Conservation (phyloP, 208 protist species). For the Crithidia fasciculata region DNA sequence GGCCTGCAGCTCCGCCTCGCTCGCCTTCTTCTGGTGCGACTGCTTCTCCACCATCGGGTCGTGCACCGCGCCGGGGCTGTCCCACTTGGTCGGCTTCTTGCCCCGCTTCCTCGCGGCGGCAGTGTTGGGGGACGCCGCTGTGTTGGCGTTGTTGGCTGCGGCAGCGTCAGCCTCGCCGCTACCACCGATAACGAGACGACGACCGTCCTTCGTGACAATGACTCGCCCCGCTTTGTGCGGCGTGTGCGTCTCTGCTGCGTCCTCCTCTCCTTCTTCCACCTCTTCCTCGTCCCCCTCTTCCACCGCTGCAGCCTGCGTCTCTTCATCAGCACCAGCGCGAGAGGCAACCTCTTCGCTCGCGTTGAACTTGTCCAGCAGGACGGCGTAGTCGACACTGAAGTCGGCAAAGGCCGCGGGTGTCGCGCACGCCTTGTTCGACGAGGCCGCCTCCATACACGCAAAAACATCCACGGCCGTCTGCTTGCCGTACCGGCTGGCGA, state of each 20-base stretch:
- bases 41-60: constrained; percentile 40
- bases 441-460: not conserved
- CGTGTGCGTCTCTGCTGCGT: constrained; percentile 4
- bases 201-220: constrained; percentile 67
- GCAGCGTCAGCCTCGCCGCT: constrained; percentile 2
- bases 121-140: not conserved
- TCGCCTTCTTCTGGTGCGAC: constrained; percentile 39
- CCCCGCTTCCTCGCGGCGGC: constrained; percentile 40
- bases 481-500: constrained; percentile 69
- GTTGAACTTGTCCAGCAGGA: constrained; percentile 52
- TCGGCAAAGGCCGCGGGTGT: constrained; percentile 42
- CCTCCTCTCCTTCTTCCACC: constrained; percentile 10
- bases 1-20: constrained; percentile 72
- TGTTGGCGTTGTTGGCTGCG: not conserved
- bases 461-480: constrained; percentile 23
- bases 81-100: constrained; percentile 76
- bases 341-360: constrained; percentile 48
- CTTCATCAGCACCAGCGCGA: constrained; percentile 15
- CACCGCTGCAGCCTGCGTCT: not conserved
- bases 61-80: constrained; percentile 28
- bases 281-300: not conserved
- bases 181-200: constrained; percentile 58
- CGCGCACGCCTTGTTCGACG: not conserved
- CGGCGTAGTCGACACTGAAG: constrained; percentile 58
- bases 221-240: constrained; percentile 33